These are phyloP conservation scores for Xylaria sp. DNA, from an alignment of 2,329 filamentous ascomycete species.

Conservation along the genomic window DNA sequence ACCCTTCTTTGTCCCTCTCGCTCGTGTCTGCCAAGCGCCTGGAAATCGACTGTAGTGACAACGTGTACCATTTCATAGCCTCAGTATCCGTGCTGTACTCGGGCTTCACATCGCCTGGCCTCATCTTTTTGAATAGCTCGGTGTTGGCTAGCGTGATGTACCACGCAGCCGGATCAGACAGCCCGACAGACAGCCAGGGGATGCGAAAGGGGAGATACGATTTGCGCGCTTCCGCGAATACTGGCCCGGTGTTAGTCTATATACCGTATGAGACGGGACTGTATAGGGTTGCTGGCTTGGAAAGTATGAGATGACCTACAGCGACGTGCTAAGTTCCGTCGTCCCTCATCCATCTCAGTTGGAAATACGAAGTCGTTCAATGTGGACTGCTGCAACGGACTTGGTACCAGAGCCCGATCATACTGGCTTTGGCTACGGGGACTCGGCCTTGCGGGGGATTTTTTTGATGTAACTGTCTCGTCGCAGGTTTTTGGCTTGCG, in stretches of 20 bases:
- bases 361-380: constrained; percentile 41
- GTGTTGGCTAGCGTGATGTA: constrained; percentile 48
- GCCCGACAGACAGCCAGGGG: constrained; percentile 44
- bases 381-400: constrained; percentile 34
- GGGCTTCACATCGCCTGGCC: constrained; percentile 30
- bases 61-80: constrained; percentile 46
- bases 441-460: not conserved
- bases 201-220: constrained; percentile 43
- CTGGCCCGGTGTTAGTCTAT: constrained; percentile 20
- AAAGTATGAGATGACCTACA: constrained; percentile 35
- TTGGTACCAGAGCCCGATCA: constrained; percentile 27
- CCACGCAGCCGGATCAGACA: constrained; percentile 45
- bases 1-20: constrained; percentile 40
- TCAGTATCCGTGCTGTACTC: constrained; percentile 40
- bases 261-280: not conserved
- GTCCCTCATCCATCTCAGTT: constrained; percentile 44
- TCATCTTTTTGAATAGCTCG: constrained; percentile 36
- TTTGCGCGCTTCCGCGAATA: constrained; percentile 42
- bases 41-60: constrained; percentile 43
- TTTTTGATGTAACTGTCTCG: constrained; percentile 30
- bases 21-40: constrained; percentile 40
- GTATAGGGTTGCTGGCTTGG: not conserved
- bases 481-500: constrained; percentile 41
- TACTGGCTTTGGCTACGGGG: not conserved
- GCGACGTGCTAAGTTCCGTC: constrained; percentile 39